A percentile compares a stretch with the other conserved stretches of the same genome.
phyloP scores from a whole-genome alignment of 148 eudicot genomes.

The Rhododendron vialii region DNA sequence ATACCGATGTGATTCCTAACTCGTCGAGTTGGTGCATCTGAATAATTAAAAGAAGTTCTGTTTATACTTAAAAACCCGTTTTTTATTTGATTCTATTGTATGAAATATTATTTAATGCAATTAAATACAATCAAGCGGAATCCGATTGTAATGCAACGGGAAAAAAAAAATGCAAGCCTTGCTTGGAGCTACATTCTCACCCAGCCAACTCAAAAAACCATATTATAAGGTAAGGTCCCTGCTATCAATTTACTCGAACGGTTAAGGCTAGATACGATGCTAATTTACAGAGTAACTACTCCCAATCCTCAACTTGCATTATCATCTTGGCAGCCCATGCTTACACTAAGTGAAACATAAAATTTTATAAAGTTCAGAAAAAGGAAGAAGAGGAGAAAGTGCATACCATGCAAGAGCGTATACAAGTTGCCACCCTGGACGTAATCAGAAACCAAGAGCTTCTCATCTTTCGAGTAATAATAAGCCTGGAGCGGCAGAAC shows the following conservation, averaged over 20 bases:
- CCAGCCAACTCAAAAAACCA: not conserved
- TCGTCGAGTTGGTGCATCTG: not conserved
- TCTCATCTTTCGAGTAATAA: constrained; percentile 20
- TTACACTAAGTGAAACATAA: not conserved
- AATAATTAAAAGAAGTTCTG: too few relatives aligned
- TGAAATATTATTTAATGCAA: not conserved
- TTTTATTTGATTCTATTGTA: not conserved
- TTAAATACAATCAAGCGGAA: not conserved
- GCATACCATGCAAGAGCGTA: constrained; percentile 15
- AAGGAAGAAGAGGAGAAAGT: not conserved
- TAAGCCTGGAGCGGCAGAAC: constrained; percentile 14
- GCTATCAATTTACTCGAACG: not conserved
- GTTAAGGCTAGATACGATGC: not conserved
- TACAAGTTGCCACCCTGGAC: constrained; percentile 12
- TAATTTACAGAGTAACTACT: not conserved
- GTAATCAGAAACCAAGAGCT: constrained; percentile 18
- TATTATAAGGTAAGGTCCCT: not conserved
- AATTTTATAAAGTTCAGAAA: not conserved
- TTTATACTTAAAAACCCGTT: not conserved
- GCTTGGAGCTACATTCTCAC: not conserved
- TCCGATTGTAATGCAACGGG: not conserved
- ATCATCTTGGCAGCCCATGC: not conserved
- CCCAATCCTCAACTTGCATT: not conserved
- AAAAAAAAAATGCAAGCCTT: not conserved
- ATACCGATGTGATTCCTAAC: not conserved